phyloP scores from a whole-genome alignment of 306 rosid genomes.

The Notholithocarpus densiflorus region DNA sequence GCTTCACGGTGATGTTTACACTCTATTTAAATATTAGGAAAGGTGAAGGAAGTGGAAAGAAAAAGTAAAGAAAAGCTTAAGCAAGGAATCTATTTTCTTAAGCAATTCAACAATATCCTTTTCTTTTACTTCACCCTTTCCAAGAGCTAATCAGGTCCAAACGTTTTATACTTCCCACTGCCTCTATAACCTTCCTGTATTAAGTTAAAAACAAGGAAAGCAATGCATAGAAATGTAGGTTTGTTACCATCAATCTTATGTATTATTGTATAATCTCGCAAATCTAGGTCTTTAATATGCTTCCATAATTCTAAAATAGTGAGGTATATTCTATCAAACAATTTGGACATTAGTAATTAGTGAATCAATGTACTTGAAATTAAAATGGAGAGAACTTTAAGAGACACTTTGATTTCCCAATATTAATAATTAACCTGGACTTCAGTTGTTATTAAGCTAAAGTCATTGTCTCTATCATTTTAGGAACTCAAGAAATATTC shows the following conservation, averaged over 20 bases:
- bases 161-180: not conserved
- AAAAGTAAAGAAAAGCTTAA: not conserved
- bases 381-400: not conserved
- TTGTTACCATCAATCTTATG: not conserved
- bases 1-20: not conserved
- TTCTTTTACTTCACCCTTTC: not conserved
- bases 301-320: not conserved
- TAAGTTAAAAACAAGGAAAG: not conserved
- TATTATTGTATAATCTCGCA: not conserved
- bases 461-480: not conserved
- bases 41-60: not conserved
- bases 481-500: not conserved
- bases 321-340: not conserved
- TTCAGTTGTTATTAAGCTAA: not conserved
- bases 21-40: not conserved
- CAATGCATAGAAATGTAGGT: not conserved
- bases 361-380: not conserved
- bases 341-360: not conserved
- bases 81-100: not conserved
- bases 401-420: not conserved
- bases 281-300: not conserved
- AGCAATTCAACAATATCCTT: not conserved
- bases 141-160: not conserved
- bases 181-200: not conserved
- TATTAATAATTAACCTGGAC: not conserved